Evolutionary conservation across 371 early-diverging fungal genomes (phyloP).

Genomic region (Mortierella sp.): DNA sequence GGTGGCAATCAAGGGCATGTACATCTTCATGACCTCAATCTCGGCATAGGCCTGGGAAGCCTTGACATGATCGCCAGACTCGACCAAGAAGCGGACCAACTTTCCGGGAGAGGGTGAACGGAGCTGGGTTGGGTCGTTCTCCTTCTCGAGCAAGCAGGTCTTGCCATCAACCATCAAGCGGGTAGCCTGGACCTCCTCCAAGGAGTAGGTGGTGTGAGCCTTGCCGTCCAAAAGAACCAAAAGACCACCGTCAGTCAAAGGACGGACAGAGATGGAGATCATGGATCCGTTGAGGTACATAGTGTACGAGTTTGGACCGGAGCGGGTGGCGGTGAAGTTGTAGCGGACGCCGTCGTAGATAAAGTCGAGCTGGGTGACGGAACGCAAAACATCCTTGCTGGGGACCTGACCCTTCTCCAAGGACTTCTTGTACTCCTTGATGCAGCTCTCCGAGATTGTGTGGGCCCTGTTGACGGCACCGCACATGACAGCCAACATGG

Average conservation of each 20-base stretch:
- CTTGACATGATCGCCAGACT: constrained; percentile 92
- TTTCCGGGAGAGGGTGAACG: constrained; percentile 98
- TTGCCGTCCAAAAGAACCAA: constrained; percentile 92
- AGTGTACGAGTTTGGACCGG: constrained; percentile 86
- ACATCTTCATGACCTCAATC: constrained; percentile 99
- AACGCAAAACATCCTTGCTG: constrained; percentile 80
- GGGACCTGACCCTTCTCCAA: constrained; percentile 96
- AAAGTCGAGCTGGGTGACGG: constrained; percentile 87
- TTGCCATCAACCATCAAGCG: constrained; percentile 93
- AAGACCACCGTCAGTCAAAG: constrained; percentile 94
- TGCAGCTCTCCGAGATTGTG: constrained; percentile 68
- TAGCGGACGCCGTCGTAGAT: constrained; percentile 93
- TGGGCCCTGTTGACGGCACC: constrained; percentile 95
- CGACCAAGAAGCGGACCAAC: constrained; percentile 92
- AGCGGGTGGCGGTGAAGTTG: constrained; percentile 86
- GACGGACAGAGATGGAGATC: constrained; percentile 85
- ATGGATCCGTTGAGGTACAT: constrained; percentile 88
- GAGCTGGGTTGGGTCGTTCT: constrained; percentile 96
- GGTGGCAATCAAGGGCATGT: constrained; percentile 94
- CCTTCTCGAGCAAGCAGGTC: constrained; percentile 94
- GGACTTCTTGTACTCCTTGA: constrained; percentile 82
- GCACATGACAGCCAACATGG: constrained; percentile 90
- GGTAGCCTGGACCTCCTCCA: constrained; percentile 92
- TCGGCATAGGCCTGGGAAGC: constrained; percentile 96
- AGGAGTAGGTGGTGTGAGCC: constrained; percentile 91